Conservation (phyloP, 192 early-diverging fungal species). For the Chytriomyces hyalinus region DNA sequence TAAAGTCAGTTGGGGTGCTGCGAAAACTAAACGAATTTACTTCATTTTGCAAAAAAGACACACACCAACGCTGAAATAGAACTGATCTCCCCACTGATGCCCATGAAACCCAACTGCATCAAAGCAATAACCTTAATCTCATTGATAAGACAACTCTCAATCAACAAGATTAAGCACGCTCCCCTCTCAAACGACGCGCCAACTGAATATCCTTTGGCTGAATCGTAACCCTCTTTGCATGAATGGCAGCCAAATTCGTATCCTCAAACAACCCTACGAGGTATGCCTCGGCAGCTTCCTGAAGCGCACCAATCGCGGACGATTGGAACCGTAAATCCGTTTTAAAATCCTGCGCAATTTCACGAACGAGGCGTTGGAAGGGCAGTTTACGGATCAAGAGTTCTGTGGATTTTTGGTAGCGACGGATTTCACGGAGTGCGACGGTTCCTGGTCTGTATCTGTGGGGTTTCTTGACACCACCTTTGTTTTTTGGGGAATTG, state of each 20-base stretch:
- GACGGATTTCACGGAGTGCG: conserved; percentile 83
- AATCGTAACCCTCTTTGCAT: conserved; percentile 99
- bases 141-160: too few species aligned
- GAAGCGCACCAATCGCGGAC: conserved; percentile 97
- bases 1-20: too few species aligned
- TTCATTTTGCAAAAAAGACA: too few species aligned
- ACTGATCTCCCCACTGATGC: too few species aligned
- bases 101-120: too few species aligned
- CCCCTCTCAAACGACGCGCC: conserved; percentile 81
- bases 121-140: too few species aligned
- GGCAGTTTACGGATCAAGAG: conserved; percentile 83
- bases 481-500: background rate
- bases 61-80: too few species aligned
- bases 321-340: conserved; percentile 99
- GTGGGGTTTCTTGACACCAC: conserved; percentile 45
- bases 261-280: conserved; percentile 80
- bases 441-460: conserved; percentile 79
- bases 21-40: too few species aligned
- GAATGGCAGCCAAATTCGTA: conserved; percentile 95
- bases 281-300: conserved; percentile 95
- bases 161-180: conserved; percentile 42
- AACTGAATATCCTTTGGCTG: conserved; percentile 99
- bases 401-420: conserved; percentile 81
- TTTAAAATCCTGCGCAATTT: conserved; percentile 99
- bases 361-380: conserved; percentile 90